These are phyloP conservation scores for Pyricularia pennisetigena DNA, from an alignment of 2,329 filamentous ascomycete genomes.

Conservation along the genomic window DNA sequence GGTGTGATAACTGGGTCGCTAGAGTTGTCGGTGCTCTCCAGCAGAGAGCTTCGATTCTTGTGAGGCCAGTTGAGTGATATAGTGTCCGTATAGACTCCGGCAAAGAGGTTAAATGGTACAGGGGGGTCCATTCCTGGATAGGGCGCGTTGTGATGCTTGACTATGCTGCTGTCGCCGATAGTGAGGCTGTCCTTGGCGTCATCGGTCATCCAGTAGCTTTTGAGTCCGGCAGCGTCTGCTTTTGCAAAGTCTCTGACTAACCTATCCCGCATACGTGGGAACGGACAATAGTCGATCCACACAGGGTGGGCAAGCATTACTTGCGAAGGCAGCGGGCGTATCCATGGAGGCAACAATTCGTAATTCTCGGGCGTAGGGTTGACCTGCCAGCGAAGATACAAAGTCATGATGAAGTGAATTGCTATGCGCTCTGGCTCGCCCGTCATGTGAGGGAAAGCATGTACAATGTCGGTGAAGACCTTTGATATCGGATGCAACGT, in stretches of 20 bases:
- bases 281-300: slow-evolving; percentile 10
- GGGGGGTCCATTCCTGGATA: slow-evolving; percentile 14
- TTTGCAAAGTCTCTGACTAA: slow-evolving; percentile 10
- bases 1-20: slow-evolving; percentile 72
- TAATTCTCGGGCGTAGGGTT: slow-evolving; percentile 71
- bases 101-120: slow-evolving; percentile 66
- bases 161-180: neutral
- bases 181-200: neutral
- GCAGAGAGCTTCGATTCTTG: slow-evolving; percentile 59
- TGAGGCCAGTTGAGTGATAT: slow-evolving; percentile 80
- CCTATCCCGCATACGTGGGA: slow-evolving; percentile 8
- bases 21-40: slow-evolving; percentile 42
- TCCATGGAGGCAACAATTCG: slow-evolving; percentile 65
- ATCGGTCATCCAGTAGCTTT: neutral
- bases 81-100: slow-evolving; percentile 69
- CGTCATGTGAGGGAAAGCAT: slow-evolving; percentile 71
- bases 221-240: slow-evolving; percentile 8
- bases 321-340: slow-evolving; percentile 47
- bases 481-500: slow-evolving; percentile 68
- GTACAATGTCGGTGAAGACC: slow-evolving; percentile 75
- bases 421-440: slow-evolving; percentile 75
- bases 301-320: slow-evolving; percentile 7
- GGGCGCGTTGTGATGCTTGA: neutral
- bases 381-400: slow-evolving; percentile 79
- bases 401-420: slow-evolving; percentile 77